Evolutionary conservation across 139 green algal species (phyloP).

Genomic region (Picochlorum sp.): DNA sequence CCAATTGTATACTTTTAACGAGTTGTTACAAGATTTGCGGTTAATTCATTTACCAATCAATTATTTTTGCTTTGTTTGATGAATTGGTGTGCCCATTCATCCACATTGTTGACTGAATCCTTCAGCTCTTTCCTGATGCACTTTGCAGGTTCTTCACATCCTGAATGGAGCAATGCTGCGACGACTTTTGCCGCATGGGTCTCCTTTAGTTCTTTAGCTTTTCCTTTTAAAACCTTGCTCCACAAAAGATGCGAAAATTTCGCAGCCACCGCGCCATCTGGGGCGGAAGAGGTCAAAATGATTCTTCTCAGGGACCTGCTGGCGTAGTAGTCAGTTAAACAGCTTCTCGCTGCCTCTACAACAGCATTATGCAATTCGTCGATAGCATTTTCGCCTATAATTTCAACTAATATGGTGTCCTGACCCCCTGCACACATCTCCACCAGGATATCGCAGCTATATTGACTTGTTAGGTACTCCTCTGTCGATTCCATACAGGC

Average conservation of each 20-base stretch:
- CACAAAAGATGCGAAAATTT: slow-evolving; percentile 34
- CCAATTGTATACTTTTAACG: too few relatives aligned
- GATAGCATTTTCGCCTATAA: slow-evolving; percentile 21
- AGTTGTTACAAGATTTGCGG: background rate
- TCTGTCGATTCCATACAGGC: slow-evolving; percentile 12
- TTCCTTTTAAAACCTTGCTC: slow-evolving; percentile 19
- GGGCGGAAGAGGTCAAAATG: slow-evolving; percentile 21
- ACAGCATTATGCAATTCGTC: slow-evolving; percentile 37
- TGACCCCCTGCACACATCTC: slow-evolving; percentile 54
- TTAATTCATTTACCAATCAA: background rate
- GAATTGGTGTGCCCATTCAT: slow-evolving; percentile 17
- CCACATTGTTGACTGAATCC: slow-evolving; percentile 13
- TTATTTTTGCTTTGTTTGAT: background rate
- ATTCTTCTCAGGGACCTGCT: slow-evolving; percentile 44
- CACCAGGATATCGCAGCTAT: slow-evolving; percentile 41
- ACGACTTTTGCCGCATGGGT: slow-evolving; percentile 63
- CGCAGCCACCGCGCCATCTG: background rate
- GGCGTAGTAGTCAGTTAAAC: slow-evolving; percentile 43
- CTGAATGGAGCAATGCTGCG: slow-evolving; percentile 39
- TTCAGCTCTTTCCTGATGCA: slow-evolving; percentile 29
- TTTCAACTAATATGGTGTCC: slow-evolving; percentile 32
- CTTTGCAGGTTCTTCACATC: slow-evolving; percentile 8
- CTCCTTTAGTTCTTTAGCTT: slow-evolving; percentile 32
- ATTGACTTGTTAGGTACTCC: slow-evolving; percentile 31
- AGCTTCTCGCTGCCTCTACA: slow-evolving; percentile 12